These are phyloP conservation scores for Epichloe sylvatica DNA, from an alignment of 2,329 filamentous ascomycete genomes.

Conservation along the genomic window DNA sequence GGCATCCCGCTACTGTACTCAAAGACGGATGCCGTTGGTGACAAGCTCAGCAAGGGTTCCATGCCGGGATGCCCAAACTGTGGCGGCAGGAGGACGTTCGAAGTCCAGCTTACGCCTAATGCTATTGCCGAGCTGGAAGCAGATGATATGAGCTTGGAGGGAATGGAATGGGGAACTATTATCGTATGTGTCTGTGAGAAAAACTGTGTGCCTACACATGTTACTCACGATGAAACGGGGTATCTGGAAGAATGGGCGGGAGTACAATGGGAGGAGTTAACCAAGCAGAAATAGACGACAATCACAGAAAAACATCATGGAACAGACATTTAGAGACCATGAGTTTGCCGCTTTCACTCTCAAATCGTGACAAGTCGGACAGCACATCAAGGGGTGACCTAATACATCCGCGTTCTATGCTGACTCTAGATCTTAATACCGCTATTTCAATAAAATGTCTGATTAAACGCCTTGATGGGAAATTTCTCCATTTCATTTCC, in stretches of 20 bases:
- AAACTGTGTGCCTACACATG: constrained; percentile 55
- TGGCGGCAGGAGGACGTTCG: constrained; percentile 63
- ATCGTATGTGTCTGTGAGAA: constrained; percentile 70
- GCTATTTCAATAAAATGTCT: constrained; percentile 23
- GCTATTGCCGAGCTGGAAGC: constrained; percentile 80
- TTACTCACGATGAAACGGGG: constrained; percentile 48
- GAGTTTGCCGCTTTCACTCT: too few species aligned
- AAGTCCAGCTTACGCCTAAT: constrained; percentile 83
- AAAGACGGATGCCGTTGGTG: constrained; percentile 60
- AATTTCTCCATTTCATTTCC: constrained; percentile 10
- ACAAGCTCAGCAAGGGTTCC: constrained; percentile 36
- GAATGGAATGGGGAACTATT: constrained; percentile 97
- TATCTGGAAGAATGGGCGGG: constrained; percentile 96
- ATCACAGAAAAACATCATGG: neutral
- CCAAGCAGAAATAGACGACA: constrained; percentile 21
- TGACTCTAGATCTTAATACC: constrained; percentile 19
- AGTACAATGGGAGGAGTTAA: constrained; percentile 87
- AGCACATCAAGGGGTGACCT: neutral
- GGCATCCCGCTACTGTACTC: constrained; percentile 69
- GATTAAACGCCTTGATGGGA: constrained; percentile 20
- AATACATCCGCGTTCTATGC: constrained; percentile 14
- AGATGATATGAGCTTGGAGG: constrained; percentile 57
- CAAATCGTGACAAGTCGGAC: constrained; percentile 7
- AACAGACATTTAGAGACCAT: constrained; percentile 7
- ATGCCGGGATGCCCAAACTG: constrained; percentile 70